These are phyloP conservation scores for Suillus placidus DNA, from an alignment of 768 basidiomycete species.

Conservation along the genomic window DNA sequence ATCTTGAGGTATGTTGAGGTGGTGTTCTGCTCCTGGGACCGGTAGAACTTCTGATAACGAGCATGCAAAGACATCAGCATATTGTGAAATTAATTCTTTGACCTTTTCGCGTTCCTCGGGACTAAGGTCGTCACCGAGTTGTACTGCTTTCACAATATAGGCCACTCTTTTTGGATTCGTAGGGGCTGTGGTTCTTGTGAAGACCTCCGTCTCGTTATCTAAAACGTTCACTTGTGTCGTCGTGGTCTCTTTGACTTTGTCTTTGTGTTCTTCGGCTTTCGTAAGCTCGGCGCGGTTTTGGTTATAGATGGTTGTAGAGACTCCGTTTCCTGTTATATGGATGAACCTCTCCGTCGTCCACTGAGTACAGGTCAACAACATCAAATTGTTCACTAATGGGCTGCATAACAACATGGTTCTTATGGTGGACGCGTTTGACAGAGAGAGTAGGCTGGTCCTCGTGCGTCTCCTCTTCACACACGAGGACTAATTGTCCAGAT, in stretches of 20 bases:
- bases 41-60: conserved; percentile 40
- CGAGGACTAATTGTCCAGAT: neutral
- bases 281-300: conserved; percentile 3
- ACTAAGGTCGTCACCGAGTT: conserved; percentile 35
- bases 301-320: neutral
- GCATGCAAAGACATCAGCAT: conserved; percentile 44
- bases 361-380: neutral
- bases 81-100: conserved; percentile 26
- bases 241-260: no score
- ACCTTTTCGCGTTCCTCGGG: conserved; percentile 27
- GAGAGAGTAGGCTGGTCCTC: neutral
- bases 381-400: neutral
- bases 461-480: neutral
- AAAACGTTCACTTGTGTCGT: no score
- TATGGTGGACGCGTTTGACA: no score
- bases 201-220: conserved; percentile 37
- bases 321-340: no score
- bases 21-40: conserved; percentile 17
- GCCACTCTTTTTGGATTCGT: conserved; percentile 19
- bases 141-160: conserved; percentile 22
- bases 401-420: no score
- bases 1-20: neutral
- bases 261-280: no score
- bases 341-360: neutral
- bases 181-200: neutral